Evolutionary conservation across 768 basidiomycete species (phyloP).

Genomic region (Sporobolomyces pararoseus): DNA sequence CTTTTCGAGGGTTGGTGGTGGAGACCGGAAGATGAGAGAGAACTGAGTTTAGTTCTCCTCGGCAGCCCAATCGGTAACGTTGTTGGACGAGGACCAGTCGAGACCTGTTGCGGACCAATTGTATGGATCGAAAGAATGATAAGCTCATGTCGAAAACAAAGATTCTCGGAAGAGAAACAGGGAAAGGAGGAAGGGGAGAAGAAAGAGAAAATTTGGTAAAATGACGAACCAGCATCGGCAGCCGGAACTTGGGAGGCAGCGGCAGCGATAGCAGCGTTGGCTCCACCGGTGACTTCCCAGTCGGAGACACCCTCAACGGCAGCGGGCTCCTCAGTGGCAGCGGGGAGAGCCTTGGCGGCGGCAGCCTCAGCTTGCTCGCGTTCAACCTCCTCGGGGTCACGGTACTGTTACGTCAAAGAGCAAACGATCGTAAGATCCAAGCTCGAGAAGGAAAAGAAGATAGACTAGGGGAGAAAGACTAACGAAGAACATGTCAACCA

Average conservation of each 20-base stretch:
- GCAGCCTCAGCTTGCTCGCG: slow-evolving; percentile 94
- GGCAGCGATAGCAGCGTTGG: slow-evolving; percentile 69
- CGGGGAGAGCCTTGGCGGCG: slow-evolving; percentile 66
- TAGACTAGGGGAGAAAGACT: neutral
- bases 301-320: slow-evolving; percentile 54
- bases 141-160: slow-evolving; percentile 50
- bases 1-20: neutral
- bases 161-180: no score
- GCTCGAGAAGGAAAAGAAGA: neutral
- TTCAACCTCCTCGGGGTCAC: slow-evolving; percentile 98
- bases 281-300: slow-evolving; percentile 60
- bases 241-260: slow-evolving; percentile 61
- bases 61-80: slow-evolving; percentile 76
- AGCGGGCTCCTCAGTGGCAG: slow-evolving; percentile 56
- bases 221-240: slow-evolving; percentile 57
- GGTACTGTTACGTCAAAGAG: slow-evolving; percentile 83
- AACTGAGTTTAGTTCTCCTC: slow-evolving; percentile 11
- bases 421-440: slow-evolving; percentile 54
- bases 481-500: slow-evolving; percentile 59
- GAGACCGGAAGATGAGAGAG: neutral
- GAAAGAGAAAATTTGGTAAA: slow-evolving; percentile 1
- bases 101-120: slow-evolving; percentile 54
- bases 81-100: slow-evolving; percentile 73
- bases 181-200: slow-evolving; percentile 10
- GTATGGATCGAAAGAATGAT: slow-evolving; percentile 7